Percentiles rank a stretch among this genome's conserved stretches.
These are phyloP conservation scores for Chlorella vulgaris DNA, from an alignment of 139 green algal genomes.

Conservation along the genomic window DNA sequence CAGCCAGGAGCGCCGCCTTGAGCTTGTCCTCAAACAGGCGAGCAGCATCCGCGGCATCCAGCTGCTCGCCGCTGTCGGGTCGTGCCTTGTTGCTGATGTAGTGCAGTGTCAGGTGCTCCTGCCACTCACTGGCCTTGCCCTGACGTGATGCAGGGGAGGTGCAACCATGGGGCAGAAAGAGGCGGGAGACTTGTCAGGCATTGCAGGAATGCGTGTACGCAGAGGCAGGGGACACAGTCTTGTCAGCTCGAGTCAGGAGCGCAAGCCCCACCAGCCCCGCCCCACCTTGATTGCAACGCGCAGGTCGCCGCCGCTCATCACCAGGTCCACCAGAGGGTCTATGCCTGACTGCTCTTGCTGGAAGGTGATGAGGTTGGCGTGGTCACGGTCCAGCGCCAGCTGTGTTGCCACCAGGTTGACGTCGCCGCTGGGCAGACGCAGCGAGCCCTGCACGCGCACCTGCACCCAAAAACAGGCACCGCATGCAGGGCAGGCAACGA, in stretches of 20 bases:
- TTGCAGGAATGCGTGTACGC: too few relatives aligned
- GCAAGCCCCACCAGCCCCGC: too few relatives aligned
- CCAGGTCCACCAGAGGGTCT: slow-evolving; percentile 73
- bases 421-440: slow-evolving; percentile 80
- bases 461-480: not conserved
- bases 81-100: slow-evolving; percentile 16
- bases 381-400: slow-evolving; percentile 83
- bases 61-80: slow-evolving; percentile 38
- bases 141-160: slow-evolving; percentile 14
- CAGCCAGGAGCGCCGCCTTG: slow-evolving; percentile 80
- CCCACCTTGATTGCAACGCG: slow-evolving; percentile 58
- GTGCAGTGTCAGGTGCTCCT: slow-evolving; percentile 67
- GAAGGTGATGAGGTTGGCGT: slow-evolving; percentile 89
- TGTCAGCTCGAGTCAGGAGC: too few relatives aligned
- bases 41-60: slow-evolving; percentile 72
- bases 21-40: slow-evolving; percentile 94
- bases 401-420: slow-evolving; percentile 96
- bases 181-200: too few relatives aligned
- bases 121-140: slow-evolving; percentile 76
- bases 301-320: slow-evolving; percentile 75
- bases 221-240: not conserved
- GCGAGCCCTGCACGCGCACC: slow-evolving; percentile 45
- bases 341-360: slow-evolving; percentile 59
- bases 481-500: not conserved
- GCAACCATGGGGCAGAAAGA: too few relatives aligned